phyloP scores from a whole-genome alignment of 495 filamentous ascomycete genomes.

The Wilcoxina mikolae region DNA sequence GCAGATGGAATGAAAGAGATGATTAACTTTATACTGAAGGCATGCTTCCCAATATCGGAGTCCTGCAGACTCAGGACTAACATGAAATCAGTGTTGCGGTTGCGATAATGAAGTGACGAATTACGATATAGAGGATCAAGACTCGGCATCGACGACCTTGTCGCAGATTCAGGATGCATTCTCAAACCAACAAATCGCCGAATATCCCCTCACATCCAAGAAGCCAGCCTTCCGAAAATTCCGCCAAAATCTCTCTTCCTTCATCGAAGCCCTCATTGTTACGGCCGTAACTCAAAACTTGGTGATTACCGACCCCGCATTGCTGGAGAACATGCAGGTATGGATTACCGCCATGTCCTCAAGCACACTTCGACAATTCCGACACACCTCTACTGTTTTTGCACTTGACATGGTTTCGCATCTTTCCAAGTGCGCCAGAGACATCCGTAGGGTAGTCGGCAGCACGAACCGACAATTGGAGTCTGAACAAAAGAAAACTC shows the following conservation, averaged over 20 bases:
- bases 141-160: conserved; percentile 42
- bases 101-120: conserved; percentile 56
- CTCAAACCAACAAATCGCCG: conserved; percentile 52
- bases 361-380: conserved; percentile 65
- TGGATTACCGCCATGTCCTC: conserved; percentile 84
- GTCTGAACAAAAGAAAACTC: conserved; percentile 63
- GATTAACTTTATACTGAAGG: conserved; percentile 75
- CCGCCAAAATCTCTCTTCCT: conserved; percentile 56
- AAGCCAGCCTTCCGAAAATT: conserved; percentile 57
- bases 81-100: conserved; percentile 41
- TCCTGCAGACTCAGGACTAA: conserved; percentile 8
- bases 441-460: conserved; percentile 51
- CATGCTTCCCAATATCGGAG: neutral
- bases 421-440: conserved; percentile 48
- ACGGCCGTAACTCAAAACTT: conserved; percentile 59
- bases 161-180: conserved; percentile 60
- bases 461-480: conserved; percentile 66
- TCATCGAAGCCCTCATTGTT: conserved; percentile 58
- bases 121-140: conserved; percentile 74
- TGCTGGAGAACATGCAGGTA: conserved; percentile 70
- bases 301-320: conserved; percentile 54
- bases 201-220: conserved; percentile 85
- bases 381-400: conserved; percentile 79
- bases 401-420: conserved; percentile 58
- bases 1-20: conserved; percentile 59